Base-by-base conservation (phyloP, 305 asterid genomes). In the Nicotiana rustica region DNA sequence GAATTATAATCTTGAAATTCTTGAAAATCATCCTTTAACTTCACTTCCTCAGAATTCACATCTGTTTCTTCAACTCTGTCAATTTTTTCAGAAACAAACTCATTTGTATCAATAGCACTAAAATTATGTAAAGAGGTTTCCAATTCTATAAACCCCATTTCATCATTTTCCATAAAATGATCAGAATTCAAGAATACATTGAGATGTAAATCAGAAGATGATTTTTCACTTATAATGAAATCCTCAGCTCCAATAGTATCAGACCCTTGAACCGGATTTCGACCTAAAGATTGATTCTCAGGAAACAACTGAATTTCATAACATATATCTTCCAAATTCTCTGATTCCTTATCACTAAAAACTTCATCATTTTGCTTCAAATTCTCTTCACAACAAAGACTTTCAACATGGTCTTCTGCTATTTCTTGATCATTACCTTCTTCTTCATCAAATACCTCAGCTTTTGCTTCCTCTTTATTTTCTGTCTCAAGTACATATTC, bases 61-160 rank as follows among this genome's bases (percentile, higher is more conserved):
- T 18, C 10, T 19, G 44, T 62, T 49, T 29, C 82, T 4, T 84
- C 85, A 4, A 56, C 31, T 62, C 66, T 60, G 82, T 62, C 15
- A 36, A 76, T 70, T 80, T 84, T 71, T 49, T 68, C 65, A 71
- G 6, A 33, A 47, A 84, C n/a, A 60, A 71, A 36, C 14, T 66
- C 66, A 60, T 81, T 85, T 67, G 18, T 67, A 52, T 56, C 36
- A 29, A 67, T 76, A 29, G 38, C 80, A 19, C 64, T 31, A 31
- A 65, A 65, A 47, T 17, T 78, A 9, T 73, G 55, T 61, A 60
- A 31, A 57, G 71, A 55, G 69, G 88, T 90, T 81, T 87, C 86
- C 79, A 92, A 52, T 82, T 92, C 96, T 75, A 93, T 91, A 86
- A 59, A 92, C 55, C 87, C 97, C 71, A 88, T 92, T 5, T 89